Base-by-base conservation (phyloP, 257 asterid species). In the Gentiana macrophylla region DNA sequence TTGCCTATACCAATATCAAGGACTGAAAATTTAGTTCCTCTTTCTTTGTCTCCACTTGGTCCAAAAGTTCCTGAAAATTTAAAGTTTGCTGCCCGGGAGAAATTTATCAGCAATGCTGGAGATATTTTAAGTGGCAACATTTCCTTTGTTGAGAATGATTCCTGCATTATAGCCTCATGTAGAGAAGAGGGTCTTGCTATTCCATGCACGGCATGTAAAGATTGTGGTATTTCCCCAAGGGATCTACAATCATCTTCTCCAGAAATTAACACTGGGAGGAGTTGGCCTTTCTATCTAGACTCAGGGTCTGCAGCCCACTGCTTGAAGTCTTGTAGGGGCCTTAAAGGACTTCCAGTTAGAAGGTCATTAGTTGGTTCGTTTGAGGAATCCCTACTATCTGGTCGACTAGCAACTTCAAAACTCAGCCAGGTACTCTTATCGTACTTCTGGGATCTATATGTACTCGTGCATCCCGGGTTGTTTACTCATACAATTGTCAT, bases 371-470 rank as follows among this genome's bases (percentile, higher is more conserved):
- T 87, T 64, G 94, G 96, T 59, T 87, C 93, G 12, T 84, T 87
- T 75, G 96, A 87, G 80, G 96, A 87, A 64, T 87, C 92, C 35
- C 79, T 87, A 54, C 74, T 84, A 66, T 84, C 96, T 62, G 96
- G 96, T 50, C 79, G 92, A 43, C 80, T 87, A 50, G 67, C 87
- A 36, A 67, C 66, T 44, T 93, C 89, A 73, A 82, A 61, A 56
- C 65, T 68, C 56, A 69, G 72, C 57, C 84, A 84, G 96, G 96
- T 87, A 34, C 35, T 32, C 24, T 37, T 64, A 44, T 12, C 5
- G 35, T 41, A 41, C 46, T 5, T 41, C 9, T 7, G 5, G 0
- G 24, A 24, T 24, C 24, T 41, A 41, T 41, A 41, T 41, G 46
- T 41, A 41, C 24, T 24, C 24, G 37, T 6, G 52, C 12, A 49